Conservation (phyloP, 2,329 filamentous ascomycete species). For the Xylaria polymorpha region DNA sequence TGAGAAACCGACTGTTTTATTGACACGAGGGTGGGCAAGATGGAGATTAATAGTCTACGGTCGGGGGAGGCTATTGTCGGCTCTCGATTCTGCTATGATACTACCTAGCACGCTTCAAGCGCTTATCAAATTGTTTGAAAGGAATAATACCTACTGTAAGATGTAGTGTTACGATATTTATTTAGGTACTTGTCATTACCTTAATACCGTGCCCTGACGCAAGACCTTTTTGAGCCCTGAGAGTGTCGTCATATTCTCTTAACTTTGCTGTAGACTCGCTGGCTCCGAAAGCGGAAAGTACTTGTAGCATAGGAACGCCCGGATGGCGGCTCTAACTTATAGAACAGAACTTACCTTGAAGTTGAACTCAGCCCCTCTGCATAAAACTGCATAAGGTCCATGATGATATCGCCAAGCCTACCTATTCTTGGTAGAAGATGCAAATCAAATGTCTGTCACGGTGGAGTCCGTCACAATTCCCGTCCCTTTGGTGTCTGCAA, state of each 20-base stretch:
- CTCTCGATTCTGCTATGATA: neutral
- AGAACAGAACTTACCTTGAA: no score
- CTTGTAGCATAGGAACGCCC: neutral
- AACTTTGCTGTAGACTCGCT: neutral
- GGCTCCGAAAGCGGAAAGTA: conserved; percentile 10
- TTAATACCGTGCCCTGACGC: neutral
- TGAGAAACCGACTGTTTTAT: neutral
- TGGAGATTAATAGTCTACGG: neutral
- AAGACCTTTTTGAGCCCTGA: neutral
- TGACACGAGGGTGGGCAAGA: neutral
- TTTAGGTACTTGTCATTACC: conserved; percentile 2
- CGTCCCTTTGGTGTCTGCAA: neutral
- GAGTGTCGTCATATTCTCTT: conserved; percentile 25
- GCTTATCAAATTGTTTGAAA: conserved; percentile 3
- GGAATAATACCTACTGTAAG: neutral
- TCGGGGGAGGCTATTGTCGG: conserved; percentile 33
- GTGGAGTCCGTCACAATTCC: neutral
- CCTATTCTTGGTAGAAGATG: neutral
- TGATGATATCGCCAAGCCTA: neutral
- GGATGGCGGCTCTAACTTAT: neutral
- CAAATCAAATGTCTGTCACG: neutral
- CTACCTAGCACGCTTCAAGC: conserved; percentile 5
- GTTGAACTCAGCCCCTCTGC: neutral
- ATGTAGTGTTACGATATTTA: no score
- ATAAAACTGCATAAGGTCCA: neutral